Evolutionary conservation across 23 red algal genomes (phyloP), one percentile per base, ranked within the genome.

Genomic region (Chondrus crispus): DNA sequence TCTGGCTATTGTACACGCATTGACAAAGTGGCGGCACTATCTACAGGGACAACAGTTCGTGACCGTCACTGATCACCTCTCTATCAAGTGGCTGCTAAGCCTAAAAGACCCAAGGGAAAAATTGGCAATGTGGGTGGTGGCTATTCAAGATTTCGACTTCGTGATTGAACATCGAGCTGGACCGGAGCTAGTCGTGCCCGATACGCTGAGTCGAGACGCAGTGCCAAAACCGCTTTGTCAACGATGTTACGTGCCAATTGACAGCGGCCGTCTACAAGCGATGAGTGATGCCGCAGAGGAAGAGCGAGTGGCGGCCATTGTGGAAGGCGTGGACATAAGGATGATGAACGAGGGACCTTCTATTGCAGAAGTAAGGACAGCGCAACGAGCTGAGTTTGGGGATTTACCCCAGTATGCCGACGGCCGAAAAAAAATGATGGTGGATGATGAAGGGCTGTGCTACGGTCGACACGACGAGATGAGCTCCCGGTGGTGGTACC

Each of bases 1-100:
- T 53, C 52, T 1, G 46, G 74, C 74, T 24, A 29, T 26, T 1
- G 74, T 81, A 39, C 46, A 81, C 52, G 46, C 39, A 29, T 29
- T 81, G 46, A 18, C 13, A 14, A 81, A 48, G 74, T 46, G 74
- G 46, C 0, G 74, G 40, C 74, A 81, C 29, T 81, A 53, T 29
- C 39, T 81, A 19, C 74, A 81, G 13, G 74, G 74, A 13, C 39
- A 81, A 53, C 33, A 46, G n/a, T 53, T 81, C 29, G 40, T 53
- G 40, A 29, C 52, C 40, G 74, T 81, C 14, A 81, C 74, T 16
- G 74, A 81, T 81, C 74, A 81, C 0, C 19, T 48, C 14, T 81
- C 74, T 14, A 19, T 81, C 16, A 53, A 53, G 52, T 81, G 74
- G 74, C 41, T 53, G 0, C 33, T 81, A 19, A 53, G 44, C 44